Percentiles rank a stretch among this genome's conserved stretches.
phyloP scores from a whole-genome alignment of 2,329 filamentous ascomycete genomes.

The Daldinia eschscholtzii region DNA sequence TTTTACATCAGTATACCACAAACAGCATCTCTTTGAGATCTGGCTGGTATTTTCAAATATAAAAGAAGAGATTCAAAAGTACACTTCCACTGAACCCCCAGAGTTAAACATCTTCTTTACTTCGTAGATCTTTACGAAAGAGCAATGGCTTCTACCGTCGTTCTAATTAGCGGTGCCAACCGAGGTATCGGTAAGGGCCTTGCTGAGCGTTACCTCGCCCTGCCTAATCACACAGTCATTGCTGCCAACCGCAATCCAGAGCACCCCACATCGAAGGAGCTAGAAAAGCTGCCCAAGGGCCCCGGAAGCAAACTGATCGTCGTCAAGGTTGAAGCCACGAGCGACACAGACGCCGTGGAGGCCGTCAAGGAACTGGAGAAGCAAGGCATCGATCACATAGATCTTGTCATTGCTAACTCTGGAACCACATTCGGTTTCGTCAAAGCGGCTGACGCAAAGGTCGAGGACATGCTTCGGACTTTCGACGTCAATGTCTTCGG shows the following conservation, averaged over 20 bases:
- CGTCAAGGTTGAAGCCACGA: constrained; percentile 58
- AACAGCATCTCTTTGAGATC: not conserved
- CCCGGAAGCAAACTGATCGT: constrained; percentile 55
- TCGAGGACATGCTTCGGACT: constrained; percentile 55
- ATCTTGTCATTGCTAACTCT: constrained; percentile 67
- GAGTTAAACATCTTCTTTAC: not conserved
- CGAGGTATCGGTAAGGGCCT: constrained; percentile 56
- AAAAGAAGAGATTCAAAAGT: not conserved
- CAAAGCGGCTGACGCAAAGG: constrained; percentile 51
- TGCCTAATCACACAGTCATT: constrained; percentile 67
- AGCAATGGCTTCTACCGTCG: constrained; percentile 47
- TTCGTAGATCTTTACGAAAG: not conserved
- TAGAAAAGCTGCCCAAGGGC: constrained; percentile 54
- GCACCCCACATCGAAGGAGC: constrained; percentile 44
- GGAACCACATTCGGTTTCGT: constrained; percentile 56
- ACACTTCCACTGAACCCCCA: not conserved
- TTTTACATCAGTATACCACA: not conserved
- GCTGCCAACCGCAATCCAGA: constrained; percentile 55
- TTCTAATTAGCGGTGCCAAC: constrained; percentile 56
- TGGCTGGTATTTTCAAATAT: not conserved
- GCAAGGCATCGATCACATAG: constrained; percentile 58
- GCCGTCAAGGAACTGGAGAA: constrained; percentile 51
- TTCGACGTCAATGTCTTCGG: constrained; percentile 60
- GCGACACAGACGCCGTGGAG: constrained; percentile 51
- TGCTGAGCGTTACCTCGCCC: constrained; percentile 56